Evolutionary conservation across 345 rosid genomes (phyloP).

Genomic region (Euphorbia pulcherrima): DNA sequence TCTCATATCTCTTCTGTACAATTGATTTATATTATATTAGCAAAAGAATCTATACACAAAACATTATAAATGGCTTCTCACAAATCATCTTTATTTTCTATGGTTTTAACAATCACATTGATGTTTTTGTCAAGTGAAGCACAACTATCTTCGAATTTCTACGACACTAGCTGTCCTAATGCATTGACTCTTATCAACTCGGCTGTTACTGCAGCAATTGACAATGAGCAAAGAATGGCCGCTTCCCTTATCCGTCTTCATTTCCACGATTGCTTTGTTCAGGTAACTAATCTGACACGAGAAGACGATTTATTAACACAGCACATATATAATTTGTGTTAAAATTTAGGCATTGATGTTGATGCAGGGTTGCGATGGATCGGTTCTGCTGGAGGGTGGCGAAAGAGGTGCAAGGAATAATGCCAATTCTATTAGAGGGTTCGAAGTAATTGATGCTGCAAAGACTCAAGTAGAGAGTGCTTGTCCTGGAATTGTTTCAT

Average conservation of each 20-base stretch:
- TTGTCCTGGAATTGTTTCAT: conserved; percentile 18
- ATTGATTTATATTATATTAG: neutral
- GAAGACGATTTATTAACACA: too few species aligned
- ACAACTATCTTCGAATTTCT: conserved; percentile 48
- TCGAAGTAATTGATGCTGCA: conserved; percentile 7
- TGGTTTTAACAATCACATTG: neutral
- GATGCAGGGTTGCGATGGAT: conserved; percentile 14
- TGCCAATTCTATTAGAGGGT: neutral
- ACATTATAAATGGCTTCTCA: neutral
- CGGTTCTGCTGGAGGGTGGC: conserved; percentile 6
- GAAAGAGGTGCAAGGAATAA: conserved; percentile 5
- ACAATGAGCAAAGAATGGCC: conserved; percentile 49
- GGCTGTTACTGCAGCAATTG: conserved; percentile 23
- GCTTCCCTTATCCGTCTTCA: conserved; percentile 30
- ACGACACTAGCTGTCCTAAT: conserved; percentile 40
- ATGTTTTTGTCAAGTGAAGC: conserved; percentile 25
- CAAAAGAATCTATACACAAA: neutral
- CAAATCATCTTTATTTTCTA: neutral
- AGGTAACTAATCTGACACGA: neutral
- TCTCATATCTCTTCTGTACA: neutral
- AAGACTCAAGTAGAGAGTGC: conserved; percentile 7
- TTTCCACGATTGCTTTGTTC: conserved; percentile 57
- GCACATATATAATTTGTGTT: too few species aligned
- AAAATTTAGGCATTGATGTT: neutral
- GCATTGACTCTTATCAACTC: conserved; percentile 44